These are phyloP conservation scores for Pseudonectria buxi DNA, from an alignment of 2,329 filamentous ascomycete species.

Conservation along the genomic window DNA sequence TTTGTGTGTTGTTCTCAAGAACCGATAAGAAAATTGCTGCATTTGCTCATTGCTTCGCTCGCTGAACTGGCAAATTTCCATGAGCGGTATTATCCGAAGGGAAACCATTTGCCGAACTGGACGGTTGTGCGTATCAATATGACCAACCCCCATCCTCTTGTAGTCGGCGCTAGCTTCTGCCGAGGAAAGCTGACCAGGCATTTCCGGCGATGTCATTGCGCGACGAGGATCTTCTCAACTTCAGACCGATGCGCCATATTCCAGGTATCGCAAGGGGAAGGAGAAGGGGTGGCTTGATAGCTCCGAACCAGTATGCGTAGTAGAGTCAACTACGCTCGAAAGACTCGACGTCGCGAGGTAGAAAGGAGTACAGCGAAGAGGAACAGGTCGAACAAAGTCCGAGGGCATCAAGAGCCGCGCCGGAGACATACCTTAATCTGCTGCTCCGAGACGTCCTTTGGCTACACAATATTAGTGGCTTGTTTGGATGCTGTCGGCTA, in stretches of 20 bases:
- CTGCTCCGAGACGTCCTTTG: conserved; percentile 89
- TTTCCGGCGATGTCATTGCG: conserved; percentile 35
- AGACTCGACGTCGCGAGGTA: conserved; percentile 23
- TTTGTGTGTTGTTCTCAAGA: conserved; percentile 4
- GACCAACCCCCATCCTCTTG: conserved; percentile 18
- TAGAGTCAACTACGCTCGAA: conserved; percentile 12
- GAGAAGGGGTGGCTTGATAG: conserved; percentile 24
- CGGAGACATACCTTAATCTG: conserved; percentile 99
- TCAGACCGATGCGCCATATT: conserved; percentile 32
- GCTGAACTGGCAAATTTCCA: conserved; percentile 25
- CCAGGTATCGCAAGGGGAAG: conserved; percentile 25
- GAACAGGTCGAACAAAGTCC: conserved; percentile 62
- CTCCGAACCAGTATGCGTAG: conserved; percentile 14
- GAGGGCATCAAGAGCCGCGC: conserved; percentile 61
- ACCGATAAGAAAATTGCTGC: conserved; percentile 12
- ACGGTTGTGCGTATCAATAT: conserved; percentile 13
- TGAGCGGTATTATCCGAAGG: conserved; percentile 22
- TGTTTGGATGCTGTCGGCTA: not conserved
- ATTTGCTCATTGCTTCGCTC: conserved; percentile 48
- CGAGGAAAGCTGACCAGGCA: conserved; percentile 47
- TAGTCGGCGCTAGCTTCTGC: conserved; percentile 19
- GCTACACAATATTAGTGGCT: conserved; percentile 54
- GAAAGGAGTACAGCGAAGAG: conserved; percentile 33
- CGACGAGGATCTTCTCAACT: conserved; percentile 55
- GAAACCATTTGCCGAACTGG: conserved; percentile 16